Evolutionary conservation across 345 rosid species (phyloP), one percentile per base, ranked within the genome.

Genomic region (Cardiospermum halicacabum): DNA sequence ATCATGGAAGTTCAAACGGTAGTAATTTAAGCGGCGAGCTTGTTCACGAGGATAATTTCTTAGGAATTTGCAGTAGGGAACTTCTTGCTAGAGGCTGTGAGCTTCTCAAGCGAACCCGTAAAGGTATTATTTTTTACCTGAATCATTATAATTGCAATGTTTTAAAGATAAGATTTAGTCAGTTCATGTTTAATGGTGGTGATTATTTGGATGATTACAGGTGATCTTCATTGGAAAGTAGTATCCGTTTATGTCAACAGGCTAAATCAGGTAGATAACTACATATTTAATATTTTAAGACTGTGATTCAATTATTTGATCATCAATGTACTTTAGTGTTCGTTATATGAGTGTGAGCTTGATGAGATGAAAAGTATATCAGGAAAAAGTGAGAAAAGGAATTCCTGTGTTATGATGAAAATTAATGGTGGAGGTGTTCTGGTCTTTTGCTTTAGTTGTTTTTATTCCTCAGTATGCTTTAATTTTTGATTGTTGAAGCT

Each of bases 181-280:
- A 51, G 11, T 5, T 32, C 10, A 3, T 50, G 3, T n/a, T 26
- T 65, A 30, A 57, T 67, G 0, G 39, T 34, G 26, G n/a, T 25
- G 2, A 71, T 68, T 67, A 43, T 72, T 72, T 24, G 63, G 49
- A 48, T 59, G 12, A 64, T 65, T 76, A 76, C 91, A 94, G 99
- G 99, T 64, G 97, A 91, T 76, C 92, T 94, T 11, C 99, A 91
- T 65, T 87, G 91, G 99, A 95, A 95, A 66, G 62, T 89, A 54
- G 98, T 95, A 7, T 94, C 96, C 39, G 95, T 94, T 69, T 94
- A 91, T 61, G 77, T 91, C 66, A 94, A 91, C 85, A 79, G 74
- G 72, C 58, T 58, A 80, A 88, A 87, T 67, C 95, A 94, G 92
- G 99, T 32, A 18, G 28, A 27, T n/a, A 11, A 15, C 3, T n/a